Conservation (phyloP, 192 early-diverging fungal genomes). For the Phlyctochytrium planicorne region DNA sequence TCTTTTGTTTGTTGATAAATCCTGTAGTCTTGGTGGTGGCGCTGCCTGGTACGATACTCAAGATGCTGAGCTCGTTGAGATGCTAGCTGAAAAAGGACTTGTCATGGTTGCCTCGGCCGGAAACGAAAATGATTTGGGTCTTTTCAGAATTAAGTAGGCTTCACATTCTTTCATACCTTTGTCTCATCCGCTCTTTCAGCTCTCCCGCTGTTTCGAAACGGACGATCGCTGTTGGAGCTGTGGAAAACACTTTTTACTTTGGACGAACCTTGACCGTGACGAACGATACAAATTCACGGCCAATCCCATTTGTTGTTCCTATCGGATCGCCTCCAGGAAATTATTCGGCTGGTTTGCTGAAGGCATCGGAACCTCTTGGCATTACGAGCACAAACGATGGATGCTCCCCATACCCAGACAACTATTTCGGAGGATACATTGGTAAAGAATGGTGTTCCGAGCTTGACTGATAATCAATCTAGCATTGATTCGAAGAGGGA, state of each 20-base stretch:
- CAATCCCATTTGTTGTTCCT: background rate
- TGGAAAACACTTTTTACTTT: background rate
- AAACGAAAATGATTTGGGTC: slow-evolving; percentile 67
- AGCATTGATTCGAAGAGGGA: slow-evolving; percentile 66
- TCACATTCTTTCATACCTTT: background rate
- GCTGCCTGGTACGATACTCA: slow-evolving; percentile 61
- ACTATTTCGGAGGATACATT: slow-evolving; percentile 8
- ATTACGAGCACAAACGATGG: background rate
- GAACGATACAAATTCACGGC: background rate
- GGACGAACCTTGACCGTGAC: background rate
- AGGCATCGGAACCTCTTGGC: background rate
- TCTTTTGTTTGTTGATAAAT: too few species aligned
- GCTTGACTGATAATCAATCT: background rate
- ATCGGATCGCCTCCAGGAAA: background rate
- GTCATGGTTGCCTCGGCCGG: slow-evolving; percentile 72
- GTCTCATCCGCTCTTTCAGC: background rate
- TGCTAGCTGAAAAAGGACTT: slow-evolving; percentile 40
- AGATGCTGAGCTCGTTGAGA: slow-evolving; percentile 53
- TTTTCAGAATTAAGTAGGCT: slow-evolving; percentile 31
- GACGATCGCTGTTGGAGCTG: background rate
- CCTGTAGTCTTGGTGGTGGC: slow-evolving; percentile 65
- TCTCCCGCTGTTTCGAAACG: background rate
- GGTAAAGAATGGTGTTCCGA: slow-evolving; percentile 1
- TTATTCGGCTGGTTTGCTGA: background rate
- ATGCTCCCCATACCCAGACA: background rate